Base-by-base conservation (phyloP, 108 stramenopile species). In the Cyclotella cryptica region DNA sequence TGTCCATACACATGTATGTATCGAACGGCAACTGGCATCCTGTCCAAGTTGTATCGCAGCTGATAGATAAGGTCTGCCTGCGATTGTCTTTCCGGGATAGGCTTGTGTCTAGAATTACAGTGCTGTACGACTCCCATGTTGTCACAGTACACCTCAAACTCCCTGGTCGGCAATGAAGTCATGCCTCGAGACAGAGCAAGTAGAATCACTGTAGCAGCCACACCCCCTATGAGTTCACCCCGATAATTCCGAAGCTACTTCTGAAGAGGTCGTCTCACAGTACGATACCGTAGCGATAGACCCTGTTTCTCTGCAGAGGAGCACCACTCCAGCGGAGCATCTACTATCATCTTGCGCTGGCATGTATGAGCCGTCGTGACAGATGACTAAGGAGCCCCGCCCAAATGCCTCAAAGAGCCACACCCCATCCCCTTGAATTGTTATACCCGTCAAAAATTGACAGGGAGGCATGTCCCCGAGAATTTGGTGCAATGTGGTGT, bases 1-100 rank as follows among this genome's bases (percentile, higher is more conserved):
- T n/a, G 10, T 71, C 69, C 19, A 10, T 71, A 27, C 17, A 71
- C 69, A n/a, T 71, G 55, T 27, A 41, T 13, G 55, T 43, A 55
- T 10, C 9, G 18, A 13, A 41, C 39, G 39, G 8, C 29, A 22
- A 71, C 9, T 9, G 5, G 19, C 17, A 28, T 9, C 2, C 3
- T 12, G 8, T 22, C 35, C 11, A 71, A 17, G 18, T 41, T 58
- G 24, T 5, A 18, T 12, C 52, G 53, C 17, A 71, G 24, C 8
- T 13, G 17, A 11, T 6, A 51, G n/a, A n/a, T n/a, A n/a, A n/a
- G n/a, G n/a, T n/a, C n/a, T n/a, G n/a, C n/a, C n/a, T n/a, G n/a
- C n/a, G 39, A 71, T 54, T 6, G 58, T 10, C 13, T 41, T 12
- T 69, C 69, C 39, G 14, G 11, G 15, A 69, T 35, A 19, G 53